Percentiles rank a stretch among this genome's conserved stretches.
Conservation (phyloP, 2,329 filamentous ascomycete species). For the Raffaelea albimanens region DNA sequence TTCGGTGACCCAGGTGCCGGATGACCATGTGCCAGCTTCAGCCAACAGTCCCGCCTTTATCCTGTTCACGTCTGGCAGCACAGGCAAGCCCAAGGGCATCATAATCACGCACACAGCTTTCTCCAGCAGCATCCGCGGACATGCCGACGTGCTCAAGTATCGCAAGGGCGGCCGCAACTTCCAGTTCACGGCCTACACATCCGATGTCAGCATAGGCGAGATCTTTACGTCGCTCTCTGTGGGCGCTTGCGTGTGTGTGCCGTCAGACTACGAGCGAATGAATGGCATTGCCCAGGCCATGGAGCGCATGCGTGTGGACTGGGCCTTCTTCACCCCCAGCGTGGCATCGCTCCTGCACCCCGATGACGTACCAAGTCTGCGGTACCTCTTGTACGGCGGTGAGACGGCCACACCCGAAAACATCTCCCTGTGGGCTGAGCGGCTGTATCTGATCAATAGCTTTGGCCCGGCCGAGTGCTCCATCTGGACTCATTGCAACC, state of each 20-base stretch:
- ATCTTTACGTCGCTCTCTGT: constrained; percentile 43
- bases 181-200: constrained; percentile 48
- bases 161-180: constrained; percentile 33
- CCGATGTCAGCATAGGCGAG: constrained; percentile 44
- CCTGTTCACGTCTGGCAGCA: constrained; percentile 50
- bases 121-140: constrained; percentile 28
- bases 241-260: constrained; percentile 52
- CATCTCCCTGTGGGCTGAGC: constrained; percentile 34
- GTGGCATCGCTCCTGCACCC: constrained; percentile 37
- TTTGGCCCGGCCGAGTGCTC: constrained; percentile 37
- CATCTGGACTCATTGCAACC: constrained; percentile 40
- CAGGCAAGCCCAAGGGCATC: constrained; percentile 48
- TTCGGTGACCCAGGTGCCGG: too few species aligned
- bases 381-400: constrained; percentile 34
- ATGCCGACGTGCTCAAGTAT: neutral
- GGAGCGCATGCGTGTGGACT: constrained; percentile 25
- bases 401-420: constrained; percentile 22
- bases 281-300: neutral
- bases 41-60: constrained; percentile 43
- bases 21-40: constrained; percentile 14
- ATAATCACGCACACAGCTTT: constrained; percentile 47
- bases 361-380: constrained; percentile 28
- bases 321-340: constrained; percentile 30
- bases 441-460: constrained; percentile 36
- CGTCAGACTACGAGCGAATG: constrained; percentile 15